Conservation (phyloP, 2,329 filamentous ascomycete genomes). For the Periconia sp. region DNA sequence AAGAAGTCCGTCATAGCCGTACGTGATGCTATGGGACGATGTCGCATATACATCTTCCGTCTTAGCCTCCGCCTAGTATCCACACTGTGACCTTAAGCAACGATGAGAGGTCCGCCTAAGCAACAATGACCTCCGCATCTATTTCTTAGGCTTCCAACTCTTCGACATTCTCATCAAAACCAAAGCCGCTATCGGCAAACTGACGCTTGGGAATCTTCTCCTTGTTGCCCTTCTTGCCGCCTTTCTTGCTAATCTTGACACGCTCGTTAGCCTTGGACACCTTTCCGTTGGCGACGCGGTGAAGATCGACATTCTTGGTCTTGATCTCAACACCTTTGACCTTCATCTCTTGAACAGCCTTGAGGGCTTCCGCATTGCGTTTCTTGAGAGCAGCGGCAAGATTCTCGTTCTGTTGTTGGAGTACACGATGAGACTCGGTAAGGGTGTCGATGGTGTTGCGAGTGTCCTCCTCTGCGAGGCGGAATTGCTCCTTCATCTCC, state of each 20-base stretch:
- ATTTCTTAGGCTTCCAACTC: constrained; percentile 22
- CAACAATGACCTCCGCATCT: constrained; percentile 8
- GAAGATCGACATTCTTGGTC: constrained; percentile 29
- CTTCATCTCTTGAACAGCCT: constrained; percentile 41
- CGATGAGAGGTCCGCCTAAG: too few species aligned
- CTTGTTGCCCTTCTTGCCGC: constrained; percentile 27
- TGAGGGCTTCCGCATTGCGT: constrained; percentile 34
- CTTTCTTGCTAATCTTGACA: constrained; percentile 41
- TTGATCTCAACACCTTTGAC: constrained; percentile 38
- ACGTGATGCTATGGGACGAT: too few species aligned
- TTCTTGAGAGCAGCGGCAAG: constrained; percentile 33
- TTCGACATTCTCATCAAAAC: constrained; percentile 29
- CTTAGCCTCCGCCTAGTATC: too few species aligned
- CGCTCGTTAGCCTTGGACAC: constrained; percentile 38
- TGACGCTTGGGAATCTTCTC: constrained; percentile 33
- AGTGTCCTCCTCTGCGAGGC: constrained; percentile 31
- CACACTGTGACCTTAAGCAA: too few species aligned
- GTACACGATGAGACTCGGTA: constrained; percentile 30
- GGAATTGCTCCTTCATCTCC: constrained; percentile 40
- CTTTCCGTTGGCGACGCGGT: constrained; percentile 36
- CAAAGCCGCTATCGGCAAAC: constrained; percentile 41
- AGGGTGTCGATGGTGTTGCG: constrained; percentile 40
- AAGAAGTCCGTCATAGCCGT: too few species aligned
- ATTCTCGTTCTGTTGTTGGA: constrained; percentile 38
- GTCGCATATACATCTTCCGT: too few species aligned